Evolutionary conservation across 345 rosid genomes (phyloP), one percentile per base, ranked within the genome.

Genomic region (Clausena lansium): DNA sequence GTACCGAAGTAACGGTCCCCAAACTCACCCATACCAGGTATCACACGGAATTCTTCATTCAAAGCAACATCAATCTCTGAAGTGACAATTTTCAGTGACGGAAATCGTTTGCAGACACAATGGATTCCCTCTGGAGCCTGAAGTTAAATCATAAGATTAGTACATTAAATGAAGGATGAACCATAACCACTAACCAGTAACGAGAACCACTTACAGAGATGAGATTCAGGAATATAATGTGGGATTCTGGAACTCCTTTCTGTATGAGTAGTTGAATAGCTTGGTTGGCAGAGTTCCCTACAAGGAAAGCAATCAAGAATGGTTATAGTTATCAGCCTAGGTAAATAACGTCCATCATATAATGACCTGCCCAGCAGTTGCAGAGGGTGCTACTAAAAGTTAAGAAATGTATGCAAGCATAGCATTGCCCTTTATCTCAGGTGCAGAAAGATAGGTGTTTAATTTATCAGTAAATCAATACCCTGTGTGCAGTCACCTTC

Each of bases 81-180:
- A 27, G 99, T 97, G 47, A 97, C 98, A 14, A 97, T 93, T 83
- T 97, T 94, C 89, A 97, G 82, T 70, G 84, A 77, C 30, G 98
- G 99, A 81, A 89, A 94, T 47, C 96, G 84, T 77, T 89, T 91
- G 86, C 85, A 93, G 8, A 94, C 98, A 33, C 98, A 93, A 71
- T 91, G 96, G 84, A 97, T 93, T 60, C 99, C 99, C 79, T 97
- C 99, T 0, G 98, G 99, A 0, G 99, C 98, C 99, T 94, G 86
- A 45, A 78, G 30, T 76, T 54, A 20, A 71, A 32, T 14, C 25
- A 24, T 41, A 55, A 41, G 50, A 58, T 38, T 17, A 36, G 58
- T 59, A 38, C 36, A 65, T 67, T 15, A 45, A 22, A 62, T 73
- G 19, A 25, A 58, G 64, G 11, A 64, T 58, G 1, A 20, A 68